Evolutionary conservation across 768 basidiomycete genomes (phyloP).

Genomic region (Trametes coccinea): DNA sequence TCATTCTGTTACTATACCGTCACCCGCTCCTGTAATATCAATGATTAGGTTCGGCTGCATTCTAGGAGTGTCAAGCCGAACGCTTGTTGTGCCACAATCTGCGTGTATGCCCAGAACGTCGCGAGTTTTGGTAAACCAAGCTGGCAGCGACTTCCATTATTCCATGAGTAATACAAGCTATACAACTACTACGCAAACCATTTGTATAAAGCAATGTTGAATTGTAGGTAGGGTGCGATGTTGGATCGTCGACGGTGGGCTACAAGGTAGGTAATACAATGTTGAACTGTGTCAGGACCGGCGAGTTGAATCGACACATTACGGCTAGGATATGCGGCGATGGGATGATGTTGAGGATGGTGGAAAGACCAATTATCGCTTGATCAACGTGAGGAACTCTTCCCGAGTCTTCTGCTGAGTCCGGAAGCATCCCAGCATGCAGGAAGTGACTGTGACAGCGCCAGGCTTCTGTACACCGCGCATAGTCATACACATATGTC

Average conservation of each 20-base stretch:
- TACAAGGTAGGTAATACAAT: constrained; percentile 22
- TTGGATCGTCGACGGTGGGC: constrained; percentile 17
- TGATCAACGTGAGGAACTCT: constrained; percentile 91
- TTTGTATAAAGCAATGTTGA: constrained; percentile 26
- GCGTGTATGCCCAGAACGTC: no score
- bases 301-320: constrained; percentile 51
- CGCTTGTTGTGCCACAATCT: background rate
- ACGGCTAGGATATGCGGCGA: constrained; percentile 2
- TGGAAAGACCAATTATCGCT: constrained; percentile 30
- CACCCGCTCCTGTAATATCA: constrained; percentile 3
- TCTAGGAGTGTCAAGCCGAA: background rate
- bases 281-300: constrained; percentile 29
- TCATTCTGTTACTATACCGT: constrained; percentile 3
- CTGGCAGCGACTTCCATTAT: background rate
- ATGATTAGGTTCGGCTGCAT: background rate
- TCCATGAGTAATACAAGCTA: constrained; percentile 9
- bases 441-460: constrained; percentile 90
- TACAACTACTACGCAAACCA: constrained; percentile 2
- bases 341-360: background rate
- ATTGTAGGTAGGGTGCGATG: constrained; percentile 21
- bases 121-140: no score
- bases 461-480: constrained; percentile 99
- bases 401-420: constrained; percentile 98
- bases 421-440: constrained; percentile 98
- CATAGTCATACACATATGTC: constrained; percentile 99